Conservation (phyloP, 192 early-diverging fungal genomes). For the Jimgerdemannia lactiflua region DNA sequence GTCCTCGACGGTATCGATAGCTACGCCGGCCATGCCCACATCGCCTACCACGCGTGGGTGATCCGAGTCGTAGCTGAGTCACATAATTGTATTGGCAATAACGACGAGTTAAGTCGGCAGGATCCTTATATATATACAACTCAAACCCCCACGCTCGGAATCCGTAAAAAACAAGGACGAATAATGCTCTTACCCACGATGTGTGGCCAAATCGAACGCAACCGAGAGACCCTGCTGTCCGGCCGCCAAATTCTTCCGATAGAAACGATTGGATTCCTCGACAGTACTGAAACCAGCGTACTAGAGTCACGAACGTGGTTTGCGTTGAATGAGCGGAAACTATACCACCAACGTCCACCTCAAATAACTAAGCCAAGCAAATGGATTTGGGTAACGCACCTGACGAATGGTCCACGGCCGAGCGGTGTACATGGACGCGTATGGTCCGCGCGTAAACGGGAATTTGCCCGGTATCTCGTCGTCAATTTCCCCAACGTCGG, state of each 20-base stretch:
- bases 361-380: neutral
- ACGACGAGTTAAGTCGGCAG: neutral
- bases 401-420: slow-evolving; percentile 87
- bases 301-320: slow-evolving; percentile 28
- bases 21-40: slow-evolving; percentile 93
- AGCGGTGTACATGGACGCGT: slow-evolving; percentile 82
- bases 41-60: slow-evolving; percentile 88
- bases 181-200: slow-evolving; percentile 60
- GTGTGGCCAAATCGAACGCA: slow-evolving; percentile 90
- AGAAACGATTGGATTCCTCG: slow-evolving; percentile 89
- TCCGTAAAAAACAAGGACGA: neutral
- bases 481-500: slow-evolving; percentile 53
- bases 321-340: too few relatives aligned
- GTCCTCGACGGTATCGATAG: slow-evolving; percentile 90
- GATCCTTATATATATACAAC: neutral
- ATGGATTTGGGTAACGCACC: slow-evolving; percentile 24
- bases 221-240: slow-evolving; percentile 88
- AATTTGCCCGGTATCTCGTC: slow-evolving; percentile 82
- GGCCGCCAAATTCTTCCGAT: slow-evolving; percentile 82
- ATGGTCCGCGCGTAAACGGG: slow-evolving; percentile 84
- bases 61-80: slow-evolving; percentile 76
- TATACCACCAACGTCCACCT: neutral
- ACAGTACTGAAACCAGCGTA: slow-evolving; percentile 93
- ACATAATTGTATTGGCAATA: too few relatives aligned
- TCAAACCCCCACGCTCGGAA: neutral